phyloP scores from a whole-genome alignment of 768 basidiomycete genomes.

The Hericium coralloides region DNA sequence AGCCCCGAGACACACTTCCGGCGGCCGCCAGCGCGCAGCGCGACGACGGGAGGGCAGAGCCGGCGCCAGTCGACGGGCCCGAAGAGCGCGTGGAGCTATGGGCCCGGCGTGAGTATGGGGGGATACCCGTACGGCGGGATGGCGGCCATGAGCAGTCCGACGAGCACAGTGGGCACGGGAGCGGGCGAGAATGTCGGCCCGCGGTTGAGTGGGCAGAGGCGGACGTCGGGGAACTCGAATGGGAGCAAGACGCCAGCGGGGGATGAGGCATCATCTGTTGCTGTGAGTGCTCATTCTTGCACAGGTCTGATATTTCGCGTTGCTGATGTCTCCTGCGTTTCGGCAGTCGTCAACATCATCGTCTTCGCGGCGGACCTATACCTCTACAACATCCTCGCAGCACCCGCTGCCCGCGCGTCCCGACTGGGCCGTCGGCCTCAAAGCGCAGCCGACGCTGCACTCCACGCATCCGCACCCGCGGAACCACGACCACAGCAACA shows the following conservation, averaged over 20 bases:
- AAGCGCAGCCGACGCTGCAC: conserved; percentile 63
- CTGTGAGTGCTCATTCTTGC: conserved; percentile 41
- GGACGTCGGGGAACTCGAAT: conserved; percentile 40
- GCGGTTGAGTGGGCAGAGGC: conserved; percentile 43
- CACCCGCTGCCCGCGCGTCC: conserved; percentile 76
- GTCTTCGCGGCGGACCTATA: conserved; percentile 69
- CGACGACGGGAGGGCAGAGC: conserved; percentile 1
- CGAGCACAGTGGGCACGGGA: neutral
- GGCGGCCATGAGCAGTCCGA: conserved; percentile 11
- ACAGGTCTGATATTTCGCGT: neutral
- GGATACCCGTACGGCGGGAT: conserved; percentile 32
- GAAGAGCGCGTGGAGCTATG: conserved; percentile 52
- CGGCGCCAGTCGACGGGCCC: conserved; percentile 19
- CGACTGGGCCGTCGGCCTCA: conserved; percentile 85
- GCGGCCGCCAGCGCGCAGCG: neutral
- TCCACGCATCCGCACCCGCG: conserved; percentile 30
- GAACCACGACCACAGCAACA: conserved; percentile 41
- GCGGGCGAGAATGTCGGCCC: conserved; percentile 41
- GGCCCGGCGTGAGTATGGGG: conserved; percentile 44
- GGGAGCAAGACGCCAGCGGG: conserved; percentile 52
- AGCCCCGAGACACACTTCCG: neutral
- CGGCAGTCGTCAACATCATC: conserved; percentile 70
- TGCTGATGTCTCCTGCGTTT: conserved; percentile 6
- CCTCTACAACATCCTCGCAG: conserved; percentile 66
- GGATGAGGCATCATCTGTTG: conserved; percentile 70